These are phyloP conservation scores for Tylopilus subfusipes DNA, from an alignment of 768 basidiomycete genomes.

Conservation along the genomic window DNA sequence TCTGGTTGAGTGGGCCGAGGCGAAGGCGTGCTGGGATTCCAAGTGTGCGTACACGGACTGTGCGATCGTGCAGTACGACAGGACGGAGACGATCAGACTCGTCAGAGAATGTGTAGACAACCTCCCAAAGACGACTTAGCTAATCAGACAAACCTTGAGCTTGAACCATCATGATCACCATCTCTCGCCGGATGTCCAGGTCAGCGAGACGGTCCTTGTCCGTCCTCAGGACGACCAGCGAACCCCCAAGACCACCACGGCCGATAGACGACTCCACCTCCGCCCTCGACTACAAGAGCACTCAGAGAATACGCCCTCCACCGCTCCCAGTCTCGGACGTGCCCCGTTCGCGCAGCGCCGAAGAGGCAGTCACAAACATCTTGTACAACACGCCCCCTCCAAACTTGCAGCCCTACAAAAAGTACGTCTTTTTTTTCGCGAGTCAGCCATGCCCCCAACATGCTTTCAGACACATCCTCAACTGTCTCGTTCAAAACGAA, in stretches of 20 bases:
- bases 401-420: conserved; percentile 88
- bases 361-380: conserved; percentile 97
- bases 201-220: too few relatives aligned
- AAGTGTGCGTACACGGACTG: conserved; percentile 47
- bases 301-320: conserved; percentile 69
- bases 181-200: too few relatives aligned
- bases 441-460: background rate
- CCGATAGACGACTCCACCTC: conserved; percentile 92
- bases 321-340: conserved; percentile 82
- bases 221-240: conserved; percentile 14
- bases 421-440: conserved; percentile 41
- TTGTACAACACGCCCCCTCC: conserved; percentile 95
- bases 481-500: conserved; percentile 98
- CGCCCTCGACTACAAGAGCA: conserved; percentile 86
- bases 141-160: conserved; percentile 5
- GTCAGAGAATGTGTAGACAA: conserved; percentile 53
- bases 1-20: conserved; percentile 52
- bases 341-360: conserved; percentile 80
- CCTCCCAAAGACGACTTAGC: conserved; percentile 38
- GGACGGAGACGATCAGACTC: conserved; percentile 48
- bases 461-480: conserved; percentile 77
- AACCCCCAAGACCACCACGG: conserved; percentile 68
- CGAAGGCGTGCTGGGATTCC: conserved; percentile 59
- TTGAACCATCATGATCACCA: background rate
- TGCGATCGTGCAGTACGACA: conserved; percentile 52